Evolutionary conservation across 345 rosid genomes (phyloP).

Genomic region (Citrus mangshanensis): DNA sequence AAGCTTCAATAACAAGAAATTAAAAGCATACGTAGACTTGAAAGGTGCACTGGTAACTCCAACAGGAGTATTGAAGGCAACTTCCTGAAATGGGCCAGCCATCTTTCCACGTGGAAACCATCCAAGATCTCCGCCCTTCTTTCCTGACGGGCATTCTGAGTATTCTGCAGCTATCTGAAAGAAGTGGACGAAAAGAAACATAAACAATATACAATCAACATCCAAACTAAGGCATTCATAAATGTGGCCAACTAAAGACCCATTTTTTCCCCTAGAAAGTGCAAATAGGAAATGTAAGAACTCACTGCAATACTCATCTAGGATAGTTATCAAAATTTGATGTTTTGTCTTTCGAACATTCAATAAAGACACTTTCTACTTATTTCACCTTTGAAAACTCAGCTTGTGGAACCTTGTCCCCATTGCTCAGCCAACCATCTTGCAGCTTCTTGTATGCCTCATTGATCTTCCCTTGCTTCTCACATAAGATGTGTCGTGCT

Average conservation of each 20-base stretch:
- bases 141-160: slow-evolving; percentile 95
- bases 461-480: slow-evolving; percentile 93
- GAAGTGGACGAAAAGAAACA: background rate
- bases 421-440: slow-evolving; percentile 91
- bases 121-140: slow-evolving; percentile 98
- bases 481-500: slow-evolving; percentile 90
- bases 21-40: slow-evolving; percentile 77
- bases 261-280: background rate
- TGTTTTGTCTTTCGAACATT: background rate
- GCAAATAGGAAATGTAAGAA: background rate
- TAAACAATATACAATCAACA: background rate
- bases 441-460: slow-evolving; percentile 93
- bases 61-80: slow-evolving; percentile 73
- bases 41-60: slow-evolving; percentile 96
- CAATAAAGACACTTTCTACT: background rate
- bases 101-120: slow-evolving; percentile 99
- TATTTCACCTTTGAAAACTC: slow-evolving; percentile 85
- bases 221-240: background rate
- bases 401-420: slow-evolving; percentile 97
- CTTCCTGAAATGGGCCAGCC: slow-evolving; percentile 97
- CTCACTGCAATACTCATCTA: background rate
- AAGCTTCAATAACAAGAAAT: background rate
- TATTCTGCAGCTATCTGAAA: slow-evolving; percentile 84
- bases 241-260: background rate
- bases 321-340: background rate